phyloP scores from a whole-genome alignment of 2,329 filamentous ascomycete genomes.

The Davidsoniella virescens region DNA sequence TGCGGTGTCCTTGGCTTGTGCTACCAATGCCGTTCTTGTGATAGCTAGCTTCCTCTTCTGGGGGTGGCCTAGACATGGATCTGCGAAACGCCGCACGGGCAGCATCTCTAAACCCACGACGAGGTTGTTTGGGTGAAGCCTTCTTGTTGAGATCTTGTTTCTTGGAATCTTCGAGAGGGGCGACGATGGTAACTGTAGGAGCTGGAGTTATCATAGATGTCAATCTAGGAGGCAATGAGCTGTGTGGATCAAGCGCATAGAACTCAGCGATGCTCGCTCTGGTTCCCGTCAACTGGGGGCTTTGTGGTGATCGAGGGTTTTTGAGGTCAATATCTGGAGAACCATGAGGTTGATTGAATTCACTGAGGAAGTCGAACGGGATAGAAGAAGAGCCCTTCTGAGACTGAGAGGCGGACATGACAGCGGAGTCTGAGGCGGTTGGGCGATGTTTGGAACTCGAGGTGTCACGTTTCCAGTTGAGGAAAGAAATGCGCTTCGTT shows the following conservation, averaged over 20 bases:
- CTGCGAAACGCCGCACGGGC: constrained; percentile 9
- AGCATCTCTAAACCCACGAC: constrained; percentile 10
- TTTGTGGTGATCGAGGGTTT: background rate
- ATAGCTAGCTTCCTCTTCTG: background rate
- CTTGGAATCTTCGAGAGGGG: background rate
- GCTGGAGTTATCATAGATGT: constrained; percentile 1
- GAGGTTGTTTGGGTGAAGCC: background rate
- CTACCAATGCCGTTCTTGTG: background rate
- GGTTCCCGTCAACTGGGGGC: background rate
- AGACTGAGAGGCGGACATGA: background rate
- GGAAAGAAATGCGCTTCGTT: constrained; percentile 9
- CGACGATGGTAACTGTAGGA: constrained; percentile 7
- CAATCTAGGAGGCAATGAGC: background rate
- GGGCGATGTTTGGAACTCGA: constrained; percentile 1
- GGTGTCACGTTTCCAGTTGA: constrained; percentile 9
- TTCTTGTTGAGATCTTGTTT: background rate
- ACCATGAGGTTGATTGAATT: background rate
- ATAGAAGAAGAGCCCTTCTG: background rate
- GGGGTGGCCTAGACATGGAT: constrained; percentile 5
- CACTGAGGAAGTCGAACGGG: constrained; percentile 1
- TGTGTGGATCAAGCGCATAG: background rate
- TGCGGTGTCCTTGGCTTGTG: constrained; percentile 6
- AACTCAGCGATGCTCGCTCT: background rate
- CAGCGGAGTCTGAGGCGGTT: background rate
- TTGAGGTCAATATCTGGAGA: background rate